These are phyloP conservation scores for Boletus smithii DNA, from an alignment of 1,284 basidiomycete genomes.

Conservation along the genomic window DNA sequence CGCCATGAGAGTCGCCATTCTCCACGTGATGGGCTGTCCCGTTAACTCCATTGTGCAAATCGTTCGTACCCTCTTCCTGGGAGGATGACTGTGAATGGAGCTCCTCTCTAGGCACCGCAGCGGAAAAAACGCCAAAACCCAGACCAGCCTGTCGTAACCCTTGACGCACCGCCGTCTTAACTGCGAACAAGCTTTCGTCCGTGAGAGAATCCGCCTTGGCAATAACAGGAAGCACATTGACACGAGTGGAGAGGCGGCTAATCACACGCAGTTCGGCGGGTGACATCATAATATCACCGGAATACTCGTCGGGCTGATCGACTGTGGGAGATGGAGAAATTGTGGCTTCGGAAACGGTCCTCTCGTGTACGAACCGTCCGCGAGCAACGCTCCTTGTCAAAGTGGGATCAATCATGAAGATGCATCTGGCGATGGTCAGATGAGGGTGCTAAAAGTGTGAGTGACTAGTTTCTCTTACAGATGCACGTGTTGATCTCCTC, in stretches of 20 bases:
- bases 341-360: conserved; percentile 58
- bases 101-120: conserved; percentile 31
- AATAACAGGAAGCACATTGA: conserved; percentile 75
- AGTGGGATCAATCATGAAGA: conserved; percentile 80
- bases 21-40: conserved; percentile 21
- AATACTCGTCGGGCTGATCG: conserved; percentile 44
- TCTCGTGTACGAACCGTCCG: conserved; percentile 45
- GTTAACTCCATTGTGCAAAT: conserved; percentile 26
- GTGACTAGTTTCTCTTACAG: conserved; percentile 48
- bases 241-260: conserved; percentile 61
- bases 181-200: conserved; percentile 59
- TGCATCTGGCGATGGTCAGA: conserved; percentile 50
- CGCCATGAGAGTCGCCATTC: conserved; percentile 30
- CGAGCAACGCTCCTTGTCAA: conserved; percentile 50
- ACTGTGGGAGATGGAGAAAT: conserved; percentile 44
- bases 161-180: conserved; percentile 64
- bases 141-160: conserved; percentile 62
- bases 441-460: conserved; percentile 1
- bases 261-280: conserved; percentile 77
- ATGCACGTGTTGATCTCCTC: conserved; percentile 81
- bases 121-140: conserved; percentile 71
- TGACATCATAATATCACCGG: conserved; percentile 56
- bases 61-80: conserved; percentile 25
- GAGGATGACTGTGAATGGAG: conserved; percentile 8
- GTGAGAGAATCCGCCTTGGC: conserved; percentile 76